Evolutionary conservation across 345 rosid species (phyloP).

Genomic region (Eucalyptus tenuipes): DNA sequence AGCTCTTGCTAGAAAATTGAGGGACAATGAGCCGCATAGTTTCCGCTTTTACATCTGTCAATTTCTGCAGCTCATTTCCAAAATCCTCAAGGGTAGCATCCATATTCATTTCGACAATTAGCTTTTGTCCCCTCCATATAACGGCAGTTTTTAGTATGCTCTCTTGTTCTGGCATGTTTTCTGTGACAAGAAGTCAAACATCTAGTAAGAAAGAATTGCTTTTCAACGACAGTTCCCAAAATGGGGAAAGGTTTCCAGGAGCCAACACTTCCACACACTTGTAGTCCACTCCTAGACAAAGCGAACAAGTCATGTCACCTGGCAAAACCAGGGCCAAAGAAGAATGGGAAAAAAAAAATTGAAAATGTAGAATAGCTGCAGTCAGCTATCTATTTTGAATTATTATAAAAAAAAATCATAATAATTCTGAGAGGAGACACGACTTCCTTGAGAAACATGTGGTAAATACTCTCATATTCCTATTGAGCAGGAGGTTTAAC

Average conservation of each 20-base stretch:
- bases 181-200: neutral
- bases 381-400: neutral
- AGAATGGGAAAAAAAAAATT: neutral
- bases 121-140: conserved; percentile 70
- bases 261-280: neutral
- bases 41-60: conserved; percentile 61
- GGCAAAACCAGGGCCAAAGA: neutral
- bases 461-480: neutral
- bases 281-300: neutral
- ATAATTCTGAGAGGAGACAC: neutral
- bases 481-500: neutral
- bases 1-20: conserved; percentile 35
- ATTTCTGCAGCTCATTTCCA: conserved; percentile 55
- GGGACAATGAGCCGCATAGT: conserved; percentile 76
- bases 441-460: neutral
- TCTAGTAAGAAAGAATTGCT: neutral
- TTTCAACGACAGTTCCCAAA: neutral
- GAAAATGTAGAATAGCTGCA: neutral
- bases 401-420: neutral
- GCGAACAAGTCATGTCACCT: neutral
- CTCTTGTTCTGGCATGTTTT: conserved; percentile 26
- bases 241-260: neutral
- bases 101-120: conserved; percentile 35
- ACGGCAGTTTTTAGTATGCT: conserved; percentile 24
- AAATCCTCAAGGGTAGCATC: conserved; percentile 47